Evolutionary conservation across 805 yeast genomes (phyloP).

Genomic region (Starmerella kuoi): DNA sequence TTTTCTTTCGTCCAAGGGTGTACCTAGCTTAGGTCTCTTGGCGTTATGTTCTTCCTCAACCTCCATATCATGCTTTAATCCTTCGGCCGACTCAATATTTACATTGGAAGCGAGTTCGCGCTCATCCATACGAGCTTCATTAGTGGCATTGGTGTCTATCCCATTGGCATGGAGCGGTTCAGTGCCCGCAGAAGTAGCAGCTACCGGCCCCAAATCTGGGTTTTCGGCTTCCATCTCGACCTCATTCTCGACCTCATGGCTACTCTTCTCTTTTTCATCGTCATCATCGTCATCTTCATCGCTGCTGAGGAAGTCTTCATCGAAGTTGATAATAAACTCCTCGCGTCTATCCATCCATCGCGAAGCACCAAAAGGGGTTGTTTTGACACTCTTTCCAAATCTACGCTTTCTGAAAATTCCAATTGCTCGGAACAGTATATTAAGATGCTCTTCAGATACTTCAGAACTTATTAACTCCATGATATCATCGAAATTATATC

Average conservation of each 20-base stretch:
- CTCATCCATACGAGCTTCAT: too few relatives aligned
- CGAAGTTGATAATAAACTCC: constrained; percentile 2
- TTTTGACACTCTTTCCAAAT: background rate
- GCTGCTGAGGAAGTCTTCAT: constrained; percentile 3
- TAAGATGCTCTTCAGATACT: constrained; percentile 12
- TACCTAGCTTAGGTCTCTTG: too few relatives aligned
- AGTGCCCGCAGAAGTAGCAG: too few relatives aligned
- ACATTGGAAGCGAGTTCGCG: too few relatives aligned
- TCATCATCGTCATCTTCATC: background rate
- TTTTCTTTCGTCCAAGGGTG: too few relatives aligned
- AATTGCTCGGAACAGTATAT: constrained; percentile 5
- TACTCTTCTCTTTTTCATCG: background rate
- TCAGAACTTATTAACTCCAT: constrained; percentile 2
- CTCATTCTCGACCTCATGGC: background rate
- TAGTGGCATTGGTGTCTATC: too few relatives aligned
- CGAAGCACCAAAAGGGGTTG: constrained; percentile 13
- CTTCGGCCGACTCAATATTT: too few relatives aligned
- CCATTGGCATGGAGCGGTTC: too few relatives aligned
- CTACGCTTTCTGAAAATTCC: constrained; percentile 3
- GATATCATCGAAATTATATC: constrained; percentile 25
- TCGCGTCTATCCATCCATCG: constrained; percentile 12
- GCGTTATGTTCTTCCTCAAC: too few relatives aligned
- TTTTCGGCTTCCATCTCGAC: too few relatives aligned
- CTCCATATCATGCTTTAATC: too few relatives aligned
- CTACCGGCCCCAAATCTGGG: too few relatives aligned